Evolutionary conservation across 2,329 filamentous ascomycete species (phyloP).

Genomic region (Fusarium falciforme): DNA sequence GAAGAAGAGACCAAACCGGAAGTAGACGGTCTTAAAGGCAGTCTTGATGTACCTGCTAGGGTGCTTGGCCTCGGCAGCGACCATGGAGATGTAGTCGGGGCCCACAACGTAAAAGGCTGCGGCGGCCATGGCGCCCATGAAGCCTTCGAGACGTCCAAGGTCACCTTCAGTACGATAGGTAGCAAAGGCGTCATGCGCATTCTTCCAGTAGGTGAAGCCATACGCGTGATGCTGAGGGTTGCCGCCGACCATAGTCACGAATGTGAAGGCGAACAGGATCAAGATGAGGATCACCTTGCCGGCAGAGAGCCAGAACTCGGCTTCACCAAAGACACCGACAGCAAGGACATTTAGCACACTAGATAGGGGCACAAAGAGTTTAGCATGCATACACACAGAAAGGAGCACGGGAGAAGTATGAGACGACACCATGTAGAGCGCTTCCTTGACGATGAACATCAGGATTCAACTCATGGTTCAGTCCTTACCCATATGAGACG

Average conservation of each 20-base stretch:
- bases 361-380: conserved; percentile 27
- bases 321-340: conserved; percentile 39
- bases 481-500: conserved; percentile 36
- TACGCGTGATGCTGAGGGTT: conserved; percentile 32
- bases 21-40: conserved; percentile 81
- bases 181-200: conserved; percentile 25
- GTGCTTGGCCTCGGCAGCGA: conserved; percentile 33
- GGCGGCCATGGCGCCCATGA: conserved; percentile 26
- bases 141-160: conserved; percentile 30
- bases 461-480: conserved; percentile 24
- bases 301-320: conserved; percentile 36
- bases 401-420: not conserved
- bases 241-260: conserved; percentile 38
- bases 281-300: conserved; percentile 38
- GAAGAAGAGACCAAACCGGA: conserved; percentile 78
- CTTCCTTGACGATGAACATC: conserved; percentile 33
- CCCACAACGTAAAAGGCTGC: conserved; percentile 36
- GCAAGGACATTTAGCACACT: conserved; percentile 53
- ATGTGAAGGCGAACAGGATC: conserved; percentile 36
- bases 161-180: conserved; percentile 25
- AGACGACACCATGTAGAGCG: conserved; percentile 15
- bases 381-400: conserved; percentile 28
- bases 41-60: conserved; percentile 74
- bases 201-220: conserved; percentile 35
- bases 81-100: conserved; percentile 39